Base-by-base conservation (phyloP, 768 basidiomycete species). In the Boletus insuetus region DNA sequence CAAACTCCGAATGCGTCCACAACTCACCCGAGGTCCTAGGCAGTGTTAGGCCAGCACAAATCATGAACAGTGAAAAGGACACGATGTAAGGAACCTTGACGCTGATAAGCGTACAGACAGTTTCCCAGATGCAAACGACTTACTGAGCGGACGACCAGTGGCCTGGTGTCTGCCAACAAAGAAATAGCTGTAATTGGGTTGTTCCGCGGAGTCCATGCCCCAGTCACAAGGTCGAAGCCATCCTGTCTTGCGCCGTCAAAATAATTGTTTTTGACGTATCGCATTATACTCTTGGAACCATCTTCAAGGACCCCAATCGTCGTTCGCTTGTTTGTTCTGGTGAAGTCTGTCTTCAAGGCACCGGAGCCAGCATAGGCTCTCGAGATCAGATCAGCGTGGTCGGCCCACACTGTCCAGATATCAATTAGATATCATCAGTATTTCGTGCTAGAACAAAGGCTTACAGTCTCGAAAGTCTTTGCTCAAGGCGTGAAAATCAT, bases 211-310 rank as follows among this genome's bases (percentile, higher is more conserved):
- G 85, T 78, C 92, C 94, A 99, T 9, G 81, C 78, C 4, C 97
- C 97, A 22, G 94, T 94, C 56, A 99, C 78, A 54, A 99, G 79
- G 69, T 99, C 97, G 66, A 90, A 97, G 10, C 91, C 94, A 73
- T 99, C 97, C 85, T 94, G 63, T 65, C 95, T 78, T 47, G 94
- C 80, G 8, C 97, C 97, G 69, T 99, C 97, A 59, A 97, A 89
- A 74, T 92, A 92, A 67, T 96, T 98, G 77, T 98, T 98, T 79
- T 88, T 94, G 61, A 97, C 66, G 66, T 98, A 99, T 57, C 97
- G 83, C 74, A 84, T 77, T 1, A 84, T 69, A 22, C 89, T 87
- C 69, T 98, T 98, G 71, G 83, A 78, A 0, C 91, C 91, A 71
- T 99, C 97, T 64, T 94, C 86, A 38, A 97, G 63, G 24, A 74